Evolutionary conservation across 495 filamentous ascomycete species (phyloP).

Genomic region (Beverwykella pulmonaria): DNA sequence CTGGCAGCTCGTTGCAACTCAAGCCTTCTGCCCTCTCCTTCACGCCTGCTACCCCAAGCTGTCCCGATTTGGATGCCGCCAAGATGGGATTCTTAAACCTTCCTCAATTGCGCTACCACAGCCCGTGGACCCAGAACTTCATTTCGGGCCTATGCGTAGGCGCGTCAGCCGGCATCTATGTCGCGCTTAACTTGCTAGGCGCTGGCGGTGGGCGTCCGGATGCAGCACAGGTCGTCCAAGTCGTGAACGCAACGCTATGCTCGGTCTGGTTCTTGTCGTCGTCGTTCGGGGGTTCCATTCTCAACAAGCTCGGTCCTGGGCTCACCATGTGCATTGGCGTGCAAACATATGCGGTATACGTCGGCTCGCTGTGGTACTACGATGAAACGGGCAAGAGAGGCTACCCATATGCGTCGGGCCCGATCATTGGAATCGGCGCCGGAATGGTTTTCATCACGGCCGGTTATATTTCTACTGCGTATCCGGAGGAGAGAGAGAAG

Average conservation of each 20-base stretch:
- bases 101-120: constrained; percentile 16
- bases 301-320: constrained; percentile 23
- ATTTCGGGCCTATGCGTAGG: constrained; percentile 17
- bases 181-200: constrained; percentile 20
- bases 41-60: neutral
- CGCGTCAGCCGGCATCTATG: constrained; percentile 18
- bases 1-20: neutral
- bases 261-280: constrained; percentile 26
- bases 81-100: constrained; percentile 3
- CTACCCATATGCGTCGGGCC: constrained; percentile 17
- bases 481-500: constrained; percentile 33
- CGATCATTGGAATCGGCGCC: constrained; percentile 27
- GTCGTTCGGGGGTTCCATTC: constrained; percentile 22
- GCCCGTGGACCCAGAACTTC: constrained; percentile 14
- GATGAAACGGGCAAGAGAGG: constrained; percentile 31
- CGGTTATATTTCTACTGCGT: constrained; percentile 26
- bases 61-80: neutral
- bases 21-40: neutral
- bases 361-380: constrained; percentile 36
- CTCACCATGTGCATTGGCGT: constrained; percentile 27
- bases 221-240: constrained; percentile 21
- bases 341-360: constrained; percentile 24
- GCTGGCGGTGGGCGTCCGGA: constrained; percentile 12
- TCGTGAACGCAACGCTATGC: constrained; percentile 24
- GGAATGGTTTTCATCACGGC: constrained; percentile 34